Conservation (phyloP, 768 basidiomycete genomes). For the Auricularia auricula-judae region DNA sequence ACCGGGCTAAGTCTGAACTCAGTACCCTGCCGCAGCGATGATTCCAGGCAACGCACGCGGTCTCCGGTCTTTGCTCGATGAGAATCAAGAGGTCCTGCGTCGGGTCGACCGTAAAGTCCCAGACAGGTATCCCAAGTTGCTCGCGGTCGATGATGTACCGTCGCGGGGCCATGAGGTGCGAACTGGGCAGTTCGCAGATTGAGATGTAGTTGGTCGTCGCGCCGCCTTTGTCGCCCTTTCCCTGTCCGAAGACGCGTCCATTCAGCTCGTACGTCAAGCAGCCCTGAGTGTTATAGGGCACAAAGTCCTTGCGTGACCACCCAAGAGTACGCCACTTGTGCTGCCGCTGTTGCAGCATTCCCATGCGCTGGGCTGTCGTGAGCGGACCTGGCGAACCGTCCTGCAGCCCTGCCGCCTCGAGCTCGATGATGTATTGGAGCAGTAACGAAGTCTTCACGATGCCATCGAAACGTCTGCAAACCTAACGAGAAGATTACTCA, state of each 20-base stretch:
- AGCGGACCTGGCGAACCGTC: background rate
- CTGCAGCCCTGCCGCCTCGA: background rate
- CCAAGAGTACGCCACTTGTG: background rate
- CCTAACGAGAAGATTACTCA: too few species aligned
- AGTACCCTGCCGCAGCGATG: too few species aligned
- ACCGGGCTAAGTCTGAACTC: background rate
- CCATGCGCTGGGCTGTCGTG: background rate
- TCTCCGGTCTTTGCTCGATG: constrained; percentile 11
- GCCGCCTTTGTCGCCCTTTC: background rate
- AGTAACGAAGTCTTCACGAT: background rate
- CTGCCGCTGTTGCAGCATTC: background rate
- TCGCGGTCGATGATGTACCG: constrained; percentile 2
- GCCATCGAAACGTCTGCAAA: background rate
- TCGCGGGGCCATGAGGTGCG: background rate
- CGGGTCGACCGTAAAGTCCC: constrained; percentile 27
- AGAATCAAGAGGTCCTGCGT: constrained; percentile 25
- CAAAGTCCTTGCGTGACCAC: background rate
- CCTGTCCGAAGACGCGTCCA: background rate
- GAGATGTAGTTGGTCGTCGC: background rate
- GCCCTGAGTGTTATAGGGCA: background rate
- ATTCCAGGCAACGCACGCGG: background rate
- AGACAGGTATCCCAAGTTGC: constrained; percentile 16
- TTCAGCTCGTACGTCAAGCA: background rate
- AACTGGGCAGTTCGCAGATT: background rate
- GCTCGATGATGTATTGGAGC: background rate